Base-by-base conservation (phyloP, 2,329 filamentous ascomycete species). In the Phoma sp. region DNA sequence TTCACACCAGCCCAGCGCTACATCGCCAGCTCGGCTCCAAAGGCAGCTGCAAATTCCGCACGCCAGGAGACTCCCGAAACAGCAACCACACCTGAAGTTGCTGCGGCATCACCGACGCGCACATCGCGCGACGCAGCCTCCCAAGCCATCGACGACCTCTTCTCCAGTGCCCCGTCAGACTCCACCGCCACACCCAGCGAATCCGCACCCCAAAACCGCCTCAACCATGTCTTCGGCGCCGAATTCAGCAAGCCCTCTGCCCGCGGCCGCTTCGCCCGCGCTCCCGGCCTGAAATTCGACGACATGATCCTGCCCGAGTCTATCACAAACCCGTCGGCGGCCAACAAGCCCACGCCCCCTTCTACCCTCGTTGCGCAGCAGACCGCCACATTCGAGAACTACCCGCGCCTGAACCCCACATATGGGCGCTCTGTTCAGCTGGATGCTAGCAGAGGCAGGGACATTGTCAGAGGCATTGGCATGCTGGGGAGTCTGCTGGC, bases 381-480 rank as follows among this genome's bases (percentile, higher is more conserved):
- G 20, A 52, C 60, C 34, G 59, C 60, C n/a, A 60, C 62, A 1
- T 64, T 66, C 15, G 59, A 57, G 11, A 60, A 59, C 29, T 73
- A 66, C 45, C 71, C 71, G 7, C 64, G 71, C 11, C 60, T 81
- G 38, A 72, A 75, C 32, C 69, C 78, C 3, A 69, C 64, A 5
- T 71, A 75, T 11, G 79, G 79, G 4, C 70, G 78, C 26, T 74
- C 70, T 1, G 65, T 81, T 11, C 64, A 72, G 4, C 66, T 81
- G 38, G 65, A 72, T 46, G 25, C 39, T 1, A 51, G 15, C 5
- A 58, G 64, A 4, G 71, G 76, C 0, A 67, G 78, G n/a, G 81
- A 83, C 70, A 64, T 82, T n/a, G 80, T 76, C 4, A 60, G 76
- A 28, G 81, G 80, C 0, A 77, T 84, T 60, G 67, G 72, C 34